Conservation (phyloP, 2,329 filamentous ascomycete species). For the Aspergillus ochraceoroseus region DNA sequence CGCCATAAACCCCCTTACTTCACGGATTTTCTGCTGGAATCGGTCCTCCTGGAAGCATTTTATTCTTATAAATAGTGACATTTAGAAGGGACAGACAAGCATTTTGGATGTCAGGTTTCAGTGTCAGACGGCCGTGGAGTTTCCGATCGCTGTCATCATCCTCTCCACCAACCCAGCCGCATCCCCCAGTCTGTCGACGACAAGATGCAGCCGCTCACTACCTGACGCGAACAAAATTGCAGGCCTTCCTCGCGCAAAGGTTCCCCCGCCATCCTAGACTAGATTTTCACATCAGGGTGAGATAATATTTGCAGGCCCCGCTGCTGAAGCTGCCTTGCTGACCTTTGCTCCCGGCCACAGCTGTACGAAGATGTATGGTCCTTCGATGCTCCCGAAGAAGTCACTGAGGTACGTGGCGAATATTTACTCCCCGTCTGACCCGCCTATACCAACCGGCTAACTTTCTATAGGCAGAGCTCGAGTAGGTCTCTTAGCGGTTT, state of each 20-base stretch:
- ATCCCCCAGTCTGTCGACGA: constrained; percentile 4
- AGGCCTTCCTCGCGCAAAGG: constrained; percentile 18
- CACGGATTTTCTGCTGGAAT: background rate
- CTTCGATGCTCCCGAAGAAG: constrained; percentile 22
- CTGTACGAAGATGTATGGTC: constrained; percentile 18
- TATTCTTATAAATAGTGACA: constrained; percentile 8
- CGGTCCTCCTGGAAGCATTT: background rate
- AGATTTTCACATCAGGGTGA: constrained; percentile 23
- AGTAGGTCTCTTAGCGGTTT: constrained; percentile 16
- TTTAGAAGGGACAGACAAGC: background rate
- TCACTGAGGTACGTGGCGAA: constrained; percentile 15
- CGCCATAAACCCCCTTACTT: background rate
- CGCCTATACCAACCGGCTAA: constrained; percentile 13
- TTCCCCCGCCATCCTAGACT: constrained; percentile 21
- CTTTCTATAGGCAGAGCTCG: constrained; percentile 12
- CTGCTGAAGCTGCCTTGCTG: constrained; percentile 1
- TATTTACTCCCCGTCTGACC: background rate
- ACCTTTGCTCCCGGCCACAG: constrained; percentile 10
- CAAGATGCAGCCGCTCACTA: constrained; percentile 18
- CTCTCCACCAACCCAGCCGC: constrained; percentile 4
- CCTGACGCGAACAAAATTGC: constrained; percentile 17
- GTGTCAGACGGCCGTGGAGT: constrained; percentile 7
- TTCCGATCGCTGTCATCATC: constrained; percentile 5
- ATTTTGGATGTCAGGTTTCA: constrained; percentile 5
- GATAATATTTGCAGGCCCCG: background rate